Percentiles rank a stretch among this genome's conserved stretches.
Evolutionary conservation across 345 rosid species (phyloP).

Genomic region (Dipteronia sinensis): DNA sequence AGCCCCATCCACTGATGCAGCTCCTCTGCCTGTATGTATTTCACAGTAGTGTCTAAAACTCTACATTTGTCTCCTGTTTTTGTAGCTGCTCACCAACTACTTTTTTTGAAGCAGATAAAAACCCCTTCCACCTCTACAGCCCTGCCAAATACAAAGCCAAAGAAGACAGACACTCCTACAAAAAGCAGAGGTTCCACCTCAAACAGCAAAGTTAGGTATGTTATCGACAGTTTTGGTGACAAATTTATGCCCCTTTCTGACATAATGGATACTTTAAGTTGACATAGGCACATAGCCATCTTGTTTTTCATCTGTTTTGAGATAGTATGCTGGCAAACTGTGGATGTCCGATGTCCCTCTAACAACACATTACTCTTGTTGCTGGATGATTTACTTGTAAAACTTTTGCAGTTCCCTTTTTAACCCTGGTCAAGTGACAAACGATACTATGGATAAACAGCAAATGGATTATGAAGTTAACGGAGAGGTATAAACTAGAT

Average conservation of each 20-base stretch:
- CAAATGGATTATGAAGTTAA: slow-evolving; percentile 73
- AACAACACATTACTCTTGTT: slow-evolving; percentile 8
- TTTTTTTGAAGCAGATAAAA: slow-evolving; percentile 35
- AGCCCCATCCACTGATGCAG: slow-evolving; percentile 35
- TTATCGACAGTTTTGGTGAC: slow-evolving; percentile 6
- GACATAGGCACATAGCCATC: background rate
- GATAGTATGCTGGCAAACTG: background rate
- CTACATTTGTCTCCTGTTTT: background rate
- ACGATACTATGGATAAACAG: slow-evolving; percentile 42
- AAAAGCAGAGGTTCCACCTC: slow-evolving; percentile 66
- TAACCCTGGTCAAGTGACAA: slow-evolving; percentile 53
- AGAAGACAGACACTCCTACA: slow-evolving; percentile 40
- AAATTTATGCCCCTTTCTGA: background rate
- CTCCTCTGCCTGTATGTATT: slow-evolving; percentile 40
- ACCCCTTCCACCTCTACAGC: slow-evolving; percentile 31
- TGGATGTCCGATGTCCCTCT: background rate
- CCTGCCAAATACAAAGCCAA: slow-evolving; percentile 49
- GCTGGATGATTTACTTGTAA: slow-evolving; percentile 24
- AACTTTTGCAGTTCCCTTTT: slow-evolving; percentile 53
- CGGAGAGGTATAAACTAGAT: slow-evolving; percentile 71
- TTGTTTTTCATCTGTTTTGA: background rate
- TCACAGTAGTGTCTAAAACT: no score
- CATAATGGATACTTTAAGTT: background rate
- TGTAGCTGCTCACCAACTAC: background rate
- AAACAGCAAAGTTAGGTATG: slow-evolving; percentile 58